A percentile compares a stretch with the other conserved stretches of the same genome.
Conservation (phyloP, 2,329 filamentous ascomycete genomes). For the Monilinia aucupariae region DNA sequence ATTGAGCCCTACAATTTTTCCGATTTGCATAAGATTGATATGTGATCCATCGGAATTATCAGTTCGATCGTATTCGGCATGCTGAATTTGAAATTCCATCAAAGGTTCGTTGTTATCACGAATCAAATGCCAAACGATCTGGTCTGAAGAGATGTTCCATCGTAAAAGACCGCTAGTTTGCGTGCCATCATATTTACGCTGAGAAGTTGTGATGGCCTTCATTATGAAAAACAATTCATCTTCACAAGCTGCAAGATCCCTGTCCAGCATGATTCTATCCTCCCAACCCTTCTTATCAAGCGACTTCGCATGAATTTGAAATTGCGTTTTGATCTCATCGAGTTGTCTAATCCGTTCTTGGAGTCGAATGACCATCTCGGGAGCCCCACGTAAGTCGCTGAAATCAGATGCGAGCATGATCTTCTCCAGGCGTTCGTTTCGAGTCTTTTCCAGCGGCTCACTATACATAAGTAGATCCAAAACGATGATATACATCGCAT, state of each 20-base stretch:
- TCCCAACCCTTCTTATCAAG: slow-evolving; percentile 88
- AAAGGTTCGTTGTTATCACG: slow-evolving; percentile 80
- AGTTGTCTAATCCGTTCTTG: slow-evolving; percentile 91
- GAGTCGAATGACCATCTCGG: slow-evolving; percentile 83
- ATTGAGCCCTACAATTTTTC: slow-evolving; percentile 83
- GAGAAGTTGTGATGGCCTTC: slow-evolving; percentile 97
- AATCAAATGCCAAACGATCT: slow-evolving; percentile 96
- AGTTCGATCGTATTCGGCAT: slow-evolving; percentile 88
- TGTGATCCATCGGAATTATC: slow-evolving; percentile 98
- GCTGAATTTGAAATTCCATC: slow-evolving; percentile 85
- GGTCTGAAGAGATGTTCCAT: slow-evolving; percentile 89
- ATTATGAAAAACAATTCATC: slow-evolving; percentile 99
- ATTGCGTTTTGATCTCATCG: slow-evolving; percentile 93
- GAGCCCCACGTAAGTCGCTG: slow-evolving; percentile 88
- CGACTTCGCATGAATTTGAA: slow-evolving; percentile 84
- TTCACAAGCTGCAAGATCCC: slow-evolving; percentile 81
- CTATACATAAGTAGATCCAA: slow-evolving; percentile 93
- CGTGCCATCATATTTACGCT: slow-evolving; percentile 73
- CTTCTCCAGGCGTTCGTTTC: slow-evolving; percentile 90
- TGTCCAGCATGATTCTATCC: slow-evolving; percentile 81
- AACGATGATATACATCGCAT: slow-evolving; percentile 96
- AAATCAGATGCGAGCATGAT: slow-evolving; percentile 99
- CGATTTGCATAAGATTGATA: slow-evolving; percentile 84
- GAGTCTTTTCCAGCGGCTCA: slow-evolving; percentile 94
- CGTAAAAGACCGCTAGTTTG: slow-evolving; percentile 75